These are phyloP conservation scores for Cercospora sojina DNA, from an alignment of 2,329 filamentous ascomycete genomes.

Conservation along the genomic window DNA sequence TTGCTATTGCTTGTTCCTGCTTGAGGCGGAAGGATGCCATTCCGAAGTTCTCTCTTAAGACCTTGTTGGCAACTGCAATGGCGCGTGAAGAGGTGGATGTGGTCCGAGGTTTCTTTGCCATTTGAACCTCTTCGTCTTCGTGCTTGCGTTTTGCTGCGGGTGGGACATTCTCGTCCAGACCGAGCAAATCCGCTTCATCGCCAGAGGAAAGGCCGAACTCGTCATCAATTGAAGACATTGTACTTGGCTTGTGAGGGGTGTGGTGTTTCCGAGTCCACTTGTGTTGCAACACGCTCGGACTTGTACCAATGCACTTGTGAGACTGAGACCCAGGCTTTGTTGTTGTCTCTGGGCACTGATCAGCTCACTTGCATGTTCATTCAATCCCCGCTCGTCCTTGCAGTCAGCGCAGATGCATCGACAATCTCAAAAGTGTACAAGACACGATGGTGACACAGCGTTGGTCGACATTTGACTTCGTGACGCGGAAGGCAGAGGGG, in stretches of 20 bases:
- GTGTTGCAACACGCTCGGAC: background rate
- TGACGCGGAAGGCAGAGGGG: background rate
- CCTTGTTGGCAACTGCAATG: conserved; percentile 32
- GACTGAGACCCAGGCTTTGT: background rate
- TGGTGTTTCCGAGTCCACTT: background rate
- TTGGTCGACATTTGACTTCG: background rate
- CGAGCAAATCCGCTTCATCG: conserved; percentile 30
- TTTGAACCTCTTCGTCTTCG: conserved; percentile 1
- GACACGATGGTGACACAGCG: background rate
- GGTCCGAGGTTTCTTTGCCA: conserved; percentile 16
- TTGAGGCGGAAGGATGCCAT: conserved; percentile 47
- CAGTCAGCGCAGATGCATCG: background rate
- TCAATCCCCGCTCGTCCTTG: background rate
- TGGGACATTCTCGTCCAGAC: conserved; percentile 12
- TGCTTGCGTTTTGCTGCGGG: conserved; percentile 20
- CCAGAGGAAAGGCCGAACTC: conserved; percentile 32
- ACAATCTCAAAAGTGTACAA: background rate
- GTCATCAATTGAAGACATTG: conserved; percentile 24
- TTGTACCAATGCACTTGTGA: background rate
- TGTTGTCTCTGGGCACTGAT: background rate
- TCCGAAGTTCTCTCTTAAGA: conserved; percentile 45
- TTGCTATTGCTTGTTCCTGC: conserved; percentile 48
- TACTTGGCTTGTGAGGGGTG: background rate
- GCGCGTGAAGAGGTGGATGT: conserved; percentile 10
- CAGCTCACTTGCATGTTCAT: background rate